These are phyloP conservation scores for Moricandia arvensis DNA, from an alignment of 345 rosid genomes.

Conservation along the genomic window DNA sequence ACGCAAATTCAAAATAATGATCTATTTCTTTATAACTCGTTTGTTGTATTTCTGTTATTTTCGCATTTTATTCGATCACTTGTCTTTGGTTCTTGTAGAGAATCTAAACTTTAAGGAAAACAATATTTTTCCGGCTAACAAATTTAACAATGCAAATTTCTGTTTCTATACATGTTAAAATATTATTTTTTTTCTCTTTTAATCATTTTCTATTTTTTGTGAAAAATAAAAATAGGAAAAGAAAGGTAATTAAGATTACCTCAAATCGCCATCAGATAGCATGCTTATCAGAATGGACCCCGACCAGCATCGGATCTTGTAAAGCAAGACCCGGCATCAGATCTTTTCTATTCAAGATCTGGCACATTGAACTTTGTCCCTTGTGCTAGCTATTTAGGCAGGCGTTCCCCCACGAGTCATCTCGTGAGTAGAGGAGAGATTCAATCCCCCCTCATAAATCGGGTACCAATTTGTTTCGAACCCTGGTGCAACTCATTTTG, in stretches of 20 bases:
- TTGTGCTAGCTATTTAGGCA: background rate
- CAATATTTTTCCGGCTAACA: too few relatives aligned
- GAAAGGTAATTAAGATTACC: background rate
- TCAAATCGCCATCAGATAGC: background rate
- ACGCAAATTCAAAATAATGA: too few relatives aligned
- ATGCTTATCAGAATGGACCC: background rate
- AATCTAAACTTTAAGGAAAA: too few relatives aligned
- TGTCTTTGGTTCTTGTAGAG: too few relatives aligned
- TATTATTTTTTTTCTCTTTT: too few relatives aligned
- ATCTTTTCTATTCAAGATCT: background rate
- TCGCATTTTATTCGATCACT: too few relatives aligned
- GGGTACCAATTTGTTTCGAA: conserved; percentile 1
- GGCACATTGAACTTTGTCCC: background rate
- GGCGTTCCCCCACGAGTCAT: background rate
- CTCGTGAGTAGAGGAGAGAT: background rate
- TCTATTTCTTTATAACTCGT: too few relatives aligned
- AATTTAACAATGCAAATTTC: too few relatives aligned
- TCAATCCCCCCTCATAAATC: background rate
- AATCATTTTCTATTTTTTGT: too few relatives aligned
- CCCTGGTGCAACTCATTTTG: background rate
- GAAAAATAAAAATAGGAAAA: background rate
- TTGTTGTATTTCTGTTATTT: too few relatives aligned
- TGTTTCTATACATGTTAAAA: too few relatives aligned
- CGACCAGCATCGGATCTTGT: background rate
- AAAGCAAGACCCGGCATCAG: background rate